Evolutionary conservation across 2,329 filamentous ascomycete genomes (phyloP), one percentile per base, ranked within the genome.

Genomic region (Claviceps sp.): DNA sequence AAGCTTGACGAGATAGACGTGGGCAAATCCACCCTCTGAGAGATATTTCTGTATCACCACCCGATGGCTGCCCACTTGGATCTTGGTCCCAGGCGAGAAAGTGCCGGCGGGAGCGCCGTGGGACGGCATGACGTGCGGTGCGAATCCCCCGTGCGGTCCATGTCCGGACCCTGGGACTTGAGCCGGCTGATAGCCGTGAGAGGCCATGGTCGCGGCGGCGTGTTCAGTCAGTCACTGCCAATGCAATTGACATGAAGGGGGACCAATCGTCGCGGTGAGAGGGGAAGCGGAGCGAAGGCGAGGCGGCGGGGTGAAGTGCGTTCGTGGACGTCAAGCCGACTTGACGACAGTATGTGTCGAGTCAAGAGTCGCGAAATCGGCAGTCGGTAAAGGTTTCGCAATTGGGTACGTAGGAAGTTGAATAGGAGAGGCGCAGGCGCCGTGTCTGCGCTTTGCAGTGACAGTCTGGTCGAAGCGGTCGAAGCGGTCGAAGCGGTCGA

Each of bases 41-140:
- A 98, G 84, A 70, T 98, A 98, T 68, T 91, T 93, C 65, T 96
- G 89, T 60, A 98, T 94, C 49, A 94, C 79, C 54, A 97, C 90
- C 58, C 89, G 84, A 68, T 98, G 93, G 65, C 79, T 81, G 65
- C 93, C 93, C 52, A 96, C 89, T 66, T 95, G 90, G 62, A 98
- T 94, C 75, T 97, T 96, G 57, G 93, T 98, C 44, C 91, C 91
- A 6, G 93, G 84, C 50, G 85, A 73, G 67, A 98, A 97, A 54
- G 91, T 97, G 59, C 93, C 93, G 51, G 82, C 79, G n/a, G 87
- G 82, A 44, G 70, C 59, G 52, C 65, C 48, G 7, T 54, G 53
- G 36, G 50, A 44, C 30, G 38, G 47, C 26, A 45, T 30, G 18
- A 34, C 20, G 49, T 71, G 66, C 49, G 69, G 66, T 54, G 68